phyloP scores from a whole-genome alignment of 495 filamentous ascomycete genomes.

The Parathielavia appendiculata region DNA sequence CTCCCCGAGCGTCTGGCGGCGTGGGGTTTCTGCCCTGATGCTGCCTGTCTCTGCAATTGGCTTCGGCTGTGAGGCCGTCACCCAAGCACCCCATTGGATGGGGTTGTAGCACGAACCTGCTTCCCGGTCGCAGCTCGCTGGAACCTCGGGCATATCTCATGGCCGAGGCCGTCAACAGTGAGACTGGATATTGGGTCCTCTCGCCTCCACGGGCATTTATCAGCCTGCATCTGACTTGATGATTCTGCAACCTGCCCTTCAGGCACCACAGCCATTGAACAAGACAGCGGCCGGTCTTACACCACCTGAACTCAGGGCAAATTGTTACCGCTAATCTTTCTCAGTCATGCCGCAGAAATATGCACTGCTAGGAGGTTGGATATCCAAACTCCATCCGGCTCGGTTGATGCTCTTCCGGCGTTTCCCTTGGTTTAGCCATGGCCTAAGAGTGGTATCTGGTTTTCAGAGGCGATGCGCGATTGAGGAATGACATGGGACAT shows the following conservation, averaged over 20 bases:
- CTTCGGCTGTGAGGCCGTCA: constrained; percentile 13
- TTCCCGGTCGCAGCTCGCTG: not conserved
- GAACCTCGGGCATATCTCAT: constrained; percentile 16
- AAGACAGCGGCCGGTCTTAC: too few species aligned
- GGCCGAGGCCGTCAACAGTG: constrained; percentile 10
- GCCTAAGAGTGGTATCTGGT: too few species aligned
- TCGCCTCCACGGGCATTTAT: too few species aligned
- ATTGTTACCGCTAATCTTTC: too few species aligned
- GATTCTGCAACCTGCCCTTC: not conserved
- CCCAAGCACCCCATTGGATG: constrained; percentile 6
- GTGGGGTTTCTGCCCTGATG: not conserved
- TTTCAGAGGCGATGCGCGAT: too few species aligned
- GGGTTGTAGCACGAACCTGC: constrained; percentile 4
- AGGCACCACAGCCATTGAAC: too few species aligned
- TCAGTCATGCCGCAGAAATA: too few species aligned
- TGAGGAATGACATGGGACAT: not conserved
- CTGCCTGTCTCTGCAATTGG: constrained; percentile 9
- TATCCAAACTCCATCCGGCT: too few species aligned
- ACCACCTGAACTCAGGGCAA: too few species aligned
- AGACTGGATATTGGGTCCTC: not conserved
- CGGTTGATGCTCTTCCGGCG: too few species aligned
- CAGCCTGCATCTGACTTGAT: not conserved
- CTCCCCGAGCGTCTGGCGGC: constrained; percentile 3
- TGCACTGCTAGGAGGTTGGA: too few species aligned
- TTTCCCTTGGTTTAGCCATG: too few species aligned